Conservation (phyloP, 805 yeast genomes). For the Candida namnaoensis region DNA sequence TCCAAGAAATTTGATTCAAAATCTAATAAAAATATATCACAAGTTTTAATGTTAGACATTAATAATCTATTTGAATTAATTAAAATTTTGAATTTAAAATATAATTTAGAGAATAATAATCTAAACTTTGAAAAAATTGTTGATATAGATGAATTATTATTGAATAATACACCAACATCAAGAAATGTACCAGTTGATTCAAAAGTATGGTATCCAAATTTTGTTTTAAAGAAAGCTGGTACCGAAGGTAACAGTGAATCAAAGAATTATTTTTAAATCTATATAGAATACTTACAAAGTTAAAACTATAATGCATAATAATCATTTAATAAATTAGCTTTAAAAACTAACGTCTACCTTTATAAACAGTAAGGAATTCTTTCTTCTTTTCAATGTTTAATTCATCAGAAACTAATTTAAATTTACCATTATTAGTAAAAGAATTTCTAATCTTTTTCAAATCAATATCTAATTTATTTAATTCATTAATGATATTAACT, state of each 20-base stretch:
- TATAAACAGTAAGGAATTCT: constrained; percentile 30
- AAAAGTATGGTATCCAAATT: constrained; percentile 10
- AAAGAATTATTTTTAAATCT: background rate
- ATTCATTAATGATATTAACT: constrained; percentile 12
- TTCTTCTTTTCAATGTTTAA: constrained; percentile 34
- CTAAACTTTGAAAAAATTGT: constrained; percentile 13
- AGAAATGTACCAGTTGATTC: constrained; percentile 14
- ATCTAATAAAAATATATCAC: background rate
- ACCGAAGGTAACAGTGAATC: background rate
- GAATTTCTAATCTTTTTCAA: constrained; percentile 19
- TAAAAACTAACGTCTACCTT: constrained; percentile 8
- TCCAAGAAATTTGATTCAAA: too few species aligned
- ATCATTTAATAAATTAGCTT: background rate
- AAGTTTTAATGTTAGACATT: constrained; percentile 22
- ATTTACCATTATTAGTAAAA: constrained; percentile 36
- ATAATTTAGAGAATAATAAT: constrained; percentile 30
- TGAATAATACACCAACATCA: constrained; percentile 14
- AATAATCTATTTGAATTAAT: constrained; percentile 31
- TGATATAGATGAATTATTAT: constrained; percentile 6
- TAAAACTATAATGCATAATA: too few species aligned
- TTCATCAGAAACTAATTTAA: constrained; percentile 37
- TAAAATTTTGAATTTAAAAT: constrained; percentile 29
- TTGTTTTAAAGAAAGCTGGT: background rate
- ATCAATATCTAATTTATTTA: constrained; percentile 13
- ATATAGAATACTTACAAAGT: too few species aligned